Base-by-base conservation (phyloP, 2,329 filamentous ascomycete species). In the Pseudogymnoascus sp. region DNA sequence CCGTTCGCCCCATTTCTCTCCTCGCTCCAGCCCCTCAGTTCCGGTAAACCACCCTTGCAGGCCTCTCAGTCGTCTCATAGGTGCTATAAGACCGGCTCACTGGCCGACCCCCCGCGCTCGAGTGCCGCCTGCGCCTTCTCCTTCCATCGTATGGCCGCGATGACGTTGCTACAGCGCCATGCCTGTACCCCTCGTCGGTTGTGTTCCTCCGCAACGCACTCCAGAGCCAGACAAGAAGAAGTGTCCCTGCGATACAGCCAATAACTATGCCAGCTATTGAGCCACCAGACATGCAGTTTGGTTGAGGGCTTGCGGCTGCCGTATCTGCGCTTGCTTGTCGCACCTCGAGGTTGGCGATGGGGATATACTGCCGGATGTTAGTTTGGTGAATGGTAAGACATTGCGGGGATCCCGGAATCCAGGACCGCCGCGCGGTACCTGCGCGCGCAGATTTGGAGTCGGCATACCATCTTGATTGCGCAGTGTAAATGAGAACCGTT, bases 241-340 rank as follows among this genome's bases (percentile, higher is more conserved):
- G 12, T 3, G 60, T 61, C 7, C 60, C 60, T 26, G 33, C 60
- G 41, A 61, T 61, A 10, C 60, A 61, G 60, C 60, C 60, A 23
- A 61, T 61, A 21, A 61, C 60, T 6, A 61, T 61, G 8, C 60
- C 60, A 8, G 60, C 60, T 5, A 61, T 61, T 11, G 60, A 43
- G 8, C 60, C 60, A 12, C 60, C 60, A 12, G 60, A 33, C 19
- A 61, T 43, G 49, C 60, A 61, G 6, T 61, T 55, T 12, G 49
- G 49, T 33, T 55, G 49, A 55, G 49, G 49, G n/a, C 49, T 55
- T n/a, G 49, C 26, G n/a, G 49, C 49, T 31, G 49, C 49, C 16
- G 16, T 8, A 6, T 55, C 49, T 19, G 29, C 49, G 33, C 26
- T 6, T 7, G 49, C 49, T 55, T 55, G 49, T 55, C 49, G 49